Conservation (phyloP, 2,329 filamentous ascomycete species). For the Exophiala dermatitidis region DNA sequence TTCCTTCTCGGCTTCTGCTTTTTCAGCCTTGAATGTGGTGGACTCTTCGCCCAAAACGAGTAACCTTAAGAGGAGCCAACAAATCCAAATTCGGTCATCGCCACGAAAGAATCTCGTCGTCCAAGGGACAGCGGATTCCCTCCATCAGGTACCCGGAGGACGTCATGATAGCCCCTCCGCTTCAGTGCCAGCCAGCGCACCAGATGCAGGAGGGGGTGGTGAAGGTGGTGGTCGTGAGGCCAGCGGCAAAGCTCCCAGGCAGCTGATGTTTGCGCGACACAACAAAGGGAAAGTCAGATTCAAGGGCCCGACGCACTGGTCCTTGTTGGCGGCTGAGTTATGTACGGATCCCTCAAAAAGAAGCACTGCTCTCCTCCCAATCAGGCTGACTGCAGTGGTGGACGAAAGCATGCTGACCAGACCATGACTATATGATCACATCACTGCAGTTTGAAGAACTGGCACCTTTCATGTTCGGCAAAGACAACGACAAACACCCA, state of each 20-base stretch:
- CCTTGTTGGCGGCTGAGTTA: neutral
- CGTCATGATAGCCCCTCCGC: neutral
- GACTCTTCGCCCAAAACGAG: neutral
- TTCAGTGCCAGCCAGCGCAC: neutral
- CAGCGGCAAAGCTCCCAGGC: neutral
- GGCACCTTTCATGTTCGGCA: neutral
- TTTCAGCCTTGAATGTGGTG: no score
- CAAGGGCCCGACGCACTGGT: neutral
- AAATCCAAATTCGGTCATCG: no score
- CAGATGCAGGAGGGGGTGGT: neutral
- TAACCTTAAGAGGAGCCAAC: neutral
- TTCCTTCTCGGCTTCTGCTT: neutral
- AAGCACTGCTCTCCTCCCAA: neutral
- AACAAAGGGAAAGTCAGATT: neutral
- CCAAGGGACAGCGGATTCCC: no score
- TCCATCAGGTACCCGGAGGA: no score
- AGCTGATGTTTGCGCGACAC: neutral
- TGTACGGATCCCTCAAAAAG: neutral
- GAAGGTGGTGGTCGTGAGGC: neutral
- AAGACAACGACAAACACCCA: neutral
- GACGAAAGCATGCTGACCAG: neutral
- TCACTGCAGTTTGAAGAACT: neutral
- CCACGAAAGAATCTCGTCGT: no score
- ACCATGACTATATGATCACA: neutral
- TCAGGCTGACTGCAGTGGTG: neutral